Conservation (phyloP, 2,329 filamentous ascomycete species). For the Aspergillus pseudoterreus region DNA sequence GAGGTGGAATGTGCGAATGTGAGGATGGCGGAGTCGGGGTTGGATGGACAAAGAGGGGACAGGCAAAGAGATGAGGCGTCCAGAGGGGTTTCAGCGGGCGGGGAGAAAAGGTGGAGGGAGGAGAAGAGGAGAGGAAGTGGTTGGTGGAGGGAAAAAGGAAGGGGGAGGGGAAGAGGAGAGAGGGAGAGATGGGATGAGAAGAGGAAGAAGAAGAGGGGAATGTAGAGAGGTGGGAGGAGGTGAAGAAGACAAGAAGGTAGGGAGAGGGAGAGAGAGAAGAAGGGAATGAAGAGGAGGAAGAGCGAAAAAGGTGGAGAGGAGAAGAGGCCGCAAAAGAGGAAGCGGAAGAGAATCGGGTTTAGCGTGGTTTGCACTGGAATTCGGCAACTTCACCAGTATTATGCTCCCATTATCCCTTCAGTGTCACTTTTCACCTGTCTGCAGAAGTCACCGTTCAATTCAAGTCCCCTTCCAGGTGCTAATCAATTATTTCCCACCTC, state of each 20-base stretch:
- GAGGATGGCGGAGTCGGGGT: conserved; percentile 1
- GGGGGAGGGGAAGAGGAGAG: conserved; percentile 6
- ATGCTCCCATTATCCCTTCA: too few species aligned
- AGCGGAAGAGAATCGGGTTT: not conserved
- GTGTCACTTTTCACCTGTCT: too few species aligned
- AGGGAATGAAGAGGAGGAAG: conserved; percentile 13
- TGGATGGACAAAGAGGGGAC: conserved; percentile 13
- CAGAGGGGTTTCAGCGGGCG: conserved; percentile 27
- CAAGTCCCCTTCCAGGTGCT: too few species aligned
- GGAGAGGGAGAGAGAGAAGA: conserved; percentile 5
- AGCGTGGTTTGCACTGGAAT: not conserved
- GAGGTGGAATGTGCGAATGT: not conserved
- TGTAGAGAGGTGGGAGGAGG: conserved; percentile 19
- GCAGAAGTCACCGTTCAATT: too few species aligned
- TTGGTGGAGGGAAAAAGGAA: conserved; percentile 13
- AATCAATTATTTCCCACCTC: too few species aligned
- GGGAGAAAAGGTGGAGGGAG: conserved; percentile 25
- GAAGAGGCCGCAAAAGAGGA: not conserved
- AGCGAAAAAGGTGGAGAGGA: conserved; percentile 6
- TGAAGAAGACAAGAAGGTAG: conserved; percentile 10
- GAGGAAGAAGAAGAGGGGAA: conserved; percentile 16
- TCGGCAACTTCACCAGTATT: too few species aligned
- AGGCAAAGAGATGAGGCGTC: conserved; percentile 18
- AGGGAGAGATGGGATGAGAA: conserved; percentile 14
- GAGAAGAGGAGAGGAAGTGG: conserved; percentile 22